Conservation (phyloP, 495 filamentous ascomycete genomes). For the Geoglossum glabrum region DNA sequence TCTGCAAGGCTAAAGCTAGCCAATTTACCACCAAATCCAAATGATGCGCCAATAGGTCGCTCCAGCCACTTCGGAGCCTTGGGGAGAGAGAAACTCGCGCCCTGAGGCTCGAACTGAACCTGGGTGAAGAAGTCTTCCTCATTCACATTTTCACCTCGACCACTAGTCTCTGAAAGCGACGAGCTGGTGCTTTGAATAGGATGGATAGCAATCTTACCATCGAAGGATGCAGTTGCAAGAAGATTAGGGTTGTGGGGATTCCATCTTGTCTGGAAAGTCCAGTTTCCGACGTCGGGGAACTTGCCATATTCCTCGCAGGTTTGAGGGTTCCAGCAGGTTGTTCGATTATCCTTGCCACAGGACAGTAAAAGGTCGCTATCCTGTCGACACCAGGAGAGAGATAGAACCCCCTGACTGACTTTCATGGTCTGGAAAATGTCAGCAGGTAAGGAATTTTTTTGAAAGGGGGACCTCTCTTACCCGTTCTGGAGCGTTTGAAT, state of each 20-base stretch:
- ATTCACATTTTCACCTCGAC: constrained; percentile 50
- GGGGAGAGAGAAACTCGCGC: constrained; percentile 62
- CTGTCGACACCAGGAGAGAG: constrained; percentile 87
- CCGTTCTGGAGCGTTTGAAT: constrained; percentile 86
- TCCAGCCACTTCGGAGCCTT: constrained; percentile 85
- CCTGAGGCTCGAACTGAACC: constrained; percentile 77
- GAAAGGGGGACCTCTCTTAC: constrained; percentile 17
- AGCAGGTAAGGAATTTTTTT: neutral
- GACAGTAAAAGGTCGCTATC: constrained; percentile 82
- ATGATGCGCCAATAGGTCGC: constrained; percentile 66
- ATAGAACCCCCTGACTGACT: constrained; percentile 79
- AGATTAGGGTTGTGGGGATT: constrained; percentile 82
- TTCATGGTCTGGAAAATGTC: constrained; percentile 35
- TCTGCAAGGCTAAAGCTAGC: constrained; percentile 47
- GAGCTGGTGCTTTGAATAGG: constrained; percentile 71
- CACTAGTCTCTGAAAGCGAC: constrained; percentile 28
- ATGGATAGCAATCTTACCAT: constrained; percentile 83
- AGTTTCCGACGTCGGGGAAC: constrained; percentile 93
- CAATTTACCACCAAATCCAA: constrained; percentile 90
- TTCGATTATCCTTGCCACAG: constrained; percentile 91
- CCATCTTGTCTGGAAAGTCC: constrained; percentile 93
- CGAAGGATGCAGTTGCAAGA: constrained; percentile 87
- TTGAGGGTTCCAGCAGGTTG: constrained; percentile 89
- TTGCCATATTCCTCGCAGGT: constrained; percentile 73
- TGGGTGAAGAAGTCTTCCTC: constrained; percentile 94